Evolutionary conservation across 2,329 filamentous ascomycete species (phyloP).

Genomic region (Amylocarpus encephaloides): DNA sequence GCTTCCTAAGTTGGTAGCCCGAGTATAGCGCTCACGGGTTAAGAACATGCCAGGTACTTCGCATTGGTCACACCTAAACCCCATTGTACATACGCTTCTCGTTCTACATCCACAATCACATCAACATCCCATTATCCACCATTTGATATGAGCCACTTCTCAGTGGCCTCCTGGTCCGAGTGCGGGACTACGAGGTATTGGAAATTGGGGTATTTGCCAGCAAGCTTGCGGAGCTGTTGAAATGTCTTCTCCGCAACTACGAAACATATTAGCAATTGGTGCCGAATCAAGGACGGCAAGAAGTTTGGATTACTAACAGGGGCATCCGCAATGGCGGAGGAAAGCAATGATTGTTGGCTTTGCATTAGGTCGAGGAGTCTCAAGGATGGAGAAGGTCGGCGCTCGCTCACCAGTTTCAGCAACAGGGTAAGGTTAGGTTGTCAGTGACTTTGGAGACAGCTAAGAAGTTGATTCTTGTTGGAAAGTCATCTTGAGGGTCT

Average conservation of each 20-base stretch:
- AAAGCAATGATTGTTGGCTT: conserved; percentile 60
- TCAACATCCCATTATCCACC: conserved; percentile 39
- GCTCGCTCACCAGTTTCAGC: conserved; percentile 50
- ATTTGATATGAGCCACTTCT: conserved; percentile 29
- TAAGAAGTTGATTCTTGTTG: conserved; percentile 29
- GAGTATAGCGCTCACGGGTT: conserved; percentile 51
- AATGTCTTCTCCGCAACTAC: conserved; percentile 57
- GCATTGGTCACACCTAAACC: conserved; percentile 53
- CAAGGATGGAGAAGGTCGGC: conserved; percentile 46
- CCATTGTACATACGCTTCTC: conserved; percentile 58
- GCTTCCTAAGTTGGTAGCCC: conserved; percentile 50
- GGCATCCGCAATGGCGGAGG: conserved; percentile 67
- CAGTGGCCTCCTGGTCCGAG: conserved; percentile 49
- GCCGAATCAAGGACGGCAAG: not conserved
- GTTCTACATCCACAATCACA: conserved; percentile 53
- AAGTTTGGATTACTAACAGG: conserved; percentile 45
- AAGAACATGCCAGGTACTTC: conserved; percentile 59
- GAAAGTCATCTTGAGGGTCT: conserved; percentile 23
- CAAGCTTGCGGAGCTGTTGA: conserved; percentile 45
- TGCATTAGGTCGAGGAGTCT: conserved; percentile 41
- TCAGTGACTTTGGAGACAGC: conserved; percentile 20
- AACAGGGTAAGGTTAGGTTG: conserved; percentile 39
- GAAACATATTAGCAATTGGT: conserved; percentile 1
- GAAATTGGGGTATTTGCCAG: conserved; percentile 42
- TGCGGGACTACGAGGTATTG: conserved; percentile 59